A percentile compares a stretch with the other conserved stretches of the same genome.
Conservation (phyloP, 768 basidiomycete species). For the Boletus pseudopeckii region DNA sequence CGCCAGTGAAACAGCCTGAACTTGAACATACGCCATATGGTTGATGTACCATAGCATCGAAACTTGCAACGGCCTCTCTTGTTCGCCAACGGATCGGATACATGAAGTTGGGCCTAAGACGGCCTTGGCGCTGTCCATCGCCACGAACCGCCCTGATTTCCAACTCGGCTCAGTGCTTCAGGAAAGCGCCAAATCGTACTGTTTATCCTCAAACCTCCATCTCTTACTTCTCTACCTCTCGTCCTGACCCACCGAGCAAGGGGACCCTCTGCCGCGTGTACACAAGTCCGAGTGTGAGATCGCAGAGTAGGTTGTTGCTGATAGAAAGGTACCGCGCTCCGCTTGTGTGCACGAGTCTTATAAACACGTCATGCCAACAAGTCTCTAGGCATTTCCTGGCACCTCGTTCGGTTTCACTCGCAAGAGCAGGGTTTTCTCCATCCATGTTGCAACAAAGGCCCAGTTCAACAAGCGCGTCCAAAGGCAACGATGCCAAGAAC, state of each 20-base stretch:
- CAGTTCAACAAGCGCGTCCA: slow-evolving; percentile 17
- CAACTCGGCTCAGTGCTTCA: slow-evolving; percentile 11
- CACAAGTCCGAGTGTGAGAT: not conserved
- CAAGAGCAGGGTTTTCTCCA: not conserved
- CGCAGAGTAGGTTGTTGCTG: not conserved
- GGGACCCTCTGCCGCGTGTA: not conserved
- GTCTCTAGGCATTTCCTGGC: slow-evolving; percentile 12
- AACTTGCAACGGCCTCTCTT: not conserved
- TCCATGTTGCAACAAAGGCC: slow-evolving; percentile 23
- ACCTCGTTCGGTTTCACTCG: not conserved
- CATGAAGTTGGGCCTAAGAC: slow-evolving; percentile 18
- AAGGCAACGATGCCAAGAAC: slow-evolving; percentile 29
- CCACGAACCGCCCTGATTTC: slow-evolving; percentile 9
- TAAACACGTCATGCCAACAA: slow-evolving; percentile 9
- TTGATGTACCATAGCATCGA: slow-evolving; percentile 9
- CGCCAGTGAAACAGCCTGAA: not conserved
- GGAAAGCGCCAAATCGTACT: not conserved
- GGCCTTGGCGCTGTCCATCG: slow-evolving; percentile 11
- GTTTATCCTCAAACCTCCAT: not conserved
- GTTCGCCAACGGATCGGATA: not conserved
- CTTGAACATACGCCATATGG: slow-evolving; percentile 3
- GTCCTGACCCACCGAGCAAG: not conserved
- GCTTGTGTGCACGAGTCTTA: not conserved
- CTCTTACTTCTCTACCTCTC: not conserved
- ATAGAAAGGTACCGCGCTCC: slow-evolving; percentile 12